phyloP scores from a whole-genome alignment of 108 stramenopile genomes.

The Skeletonema grethae region DNA sequence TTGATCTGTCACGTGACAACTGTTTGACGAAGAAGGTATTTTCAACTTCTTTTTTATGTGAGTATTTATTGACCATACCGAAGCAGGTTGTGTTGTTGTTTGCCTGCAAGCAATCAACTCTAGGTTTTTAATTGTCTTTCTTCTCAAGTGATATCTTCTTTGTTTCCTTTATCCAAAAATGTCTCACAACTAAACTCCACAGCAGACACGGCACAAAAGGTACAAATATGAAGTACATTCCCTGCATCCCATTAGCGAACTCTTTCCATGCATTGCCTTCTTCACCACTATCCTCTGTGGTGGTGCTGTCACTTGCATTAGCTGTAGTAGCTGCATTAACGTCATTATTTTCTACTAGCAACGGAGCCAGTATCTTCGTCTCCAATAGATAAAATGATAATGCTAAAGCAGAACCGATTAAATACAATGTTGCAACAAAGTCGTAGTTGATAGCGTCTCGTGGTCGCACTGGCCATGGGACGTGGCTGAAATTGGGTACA shows the following conservation, averaged over 20 bases:
- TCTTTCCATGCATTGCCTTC: slow-evolving; percentile 41
- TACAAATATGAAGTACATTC: slow-evolving; percentile 45
- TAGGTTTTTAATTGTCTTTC: slow-evolving; percentile 31
- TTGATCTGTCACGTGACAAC: neutral
- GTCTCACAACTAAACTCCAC: slow-evolving; percentile 42
- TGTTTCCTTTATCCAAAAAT: slow-evolving; percentile 44
- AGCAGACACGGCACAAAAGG: slow-evolving; percentile 43
- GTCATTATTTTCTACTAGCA: slow-evolving; percentile 4
- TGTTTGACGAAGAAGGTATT: neutral
- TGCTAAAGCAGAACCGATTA: slow-evolving; percentile 30
- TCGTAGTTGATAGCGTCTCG: slow-evolving; percentile 42
- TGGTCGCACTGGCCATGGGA: slow-evolving; percentile 48
- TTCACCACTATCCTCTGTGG: neutral
- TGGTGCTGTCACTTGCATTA: neutral
- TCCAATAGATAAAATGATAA: slow-evolving; percentile 34
- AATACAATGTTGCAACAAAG: slow-evolving; percentile 34
- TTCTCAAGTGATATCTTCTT: slow-evolving; percentile 15
- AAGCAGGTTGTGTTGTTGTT: too few relatives aligned
- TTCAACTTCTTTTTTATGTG: too few relatives aligned
- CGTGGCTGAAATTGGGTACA: slow-evolving; percentile 11
- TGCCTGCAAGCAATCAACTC: neutral
- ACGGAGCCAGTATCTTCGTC: slow-evolving; percentile 27
- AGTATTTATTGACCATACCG: neutral
- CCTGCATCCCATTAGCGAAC: slow-evolving; percentile 42
- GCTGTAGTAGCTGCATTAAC: neutral